Conservation (phyloP, 768 basidiomycete species). For the Lepiota venenata region DNA sequence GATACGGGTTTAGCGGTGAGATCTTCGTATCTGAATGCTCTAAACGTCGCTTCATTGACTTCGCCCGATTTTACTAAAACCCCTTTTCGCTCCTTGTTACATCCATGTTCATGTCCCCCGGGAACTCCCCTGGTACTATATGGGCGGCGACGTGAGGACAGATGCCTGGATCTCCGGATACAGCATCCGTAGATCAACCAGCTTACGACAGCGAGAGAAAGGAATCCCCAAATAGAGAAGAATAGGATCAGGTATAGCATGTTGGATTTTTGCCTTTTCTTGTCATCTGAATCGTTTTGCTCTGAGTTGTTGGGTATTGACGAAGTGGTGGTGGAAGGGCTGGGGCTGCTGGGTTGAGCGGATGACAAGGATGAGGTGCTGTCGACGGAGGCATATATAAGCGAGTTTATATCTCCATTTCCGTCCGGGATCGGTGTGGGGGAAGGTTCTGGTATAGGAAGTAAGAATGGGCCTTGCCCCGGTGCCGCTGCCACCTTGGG, state of each 20-base stretch:
- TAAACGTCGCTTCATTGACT: background rate
- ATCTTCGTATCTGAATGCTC: background rate
- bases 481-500: too few species aligned
- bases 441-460: background rate
- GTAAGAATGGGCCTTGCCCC: background rate
- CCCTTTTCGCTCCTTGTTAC: too few species aligned
- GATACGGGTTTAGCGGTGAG: background rate
- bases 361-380: background rate
- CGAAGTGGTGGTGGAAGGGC: background rate
- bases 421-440: background rate
- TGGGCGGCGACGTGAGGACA: background rate
- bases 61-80: too few species aligned
- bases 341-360: background rate
- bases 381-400: background rate
- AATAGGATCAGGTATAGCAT: conserved; percentile 12
- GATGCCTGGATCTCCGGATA: conserved; percentile 8
- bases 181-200: conserved; percentile 12
- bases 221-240: background rate
- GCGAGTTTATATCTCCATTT: too few species aligned
- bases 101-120: too few species aligned
- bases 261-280: background rate
- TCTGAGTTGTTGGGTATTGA: background rate
- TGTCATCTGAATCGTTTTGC: background rate
- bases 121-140: too few species aligned
- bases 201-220: background rate